A percentile compares a stretch with the other conserved stretches of the same genome.
These are phyloP conservation scores for Myxozyma lipomycoides DNA, from an alignment of 805 yeast species.

Conservation along the genomic window DNA sequence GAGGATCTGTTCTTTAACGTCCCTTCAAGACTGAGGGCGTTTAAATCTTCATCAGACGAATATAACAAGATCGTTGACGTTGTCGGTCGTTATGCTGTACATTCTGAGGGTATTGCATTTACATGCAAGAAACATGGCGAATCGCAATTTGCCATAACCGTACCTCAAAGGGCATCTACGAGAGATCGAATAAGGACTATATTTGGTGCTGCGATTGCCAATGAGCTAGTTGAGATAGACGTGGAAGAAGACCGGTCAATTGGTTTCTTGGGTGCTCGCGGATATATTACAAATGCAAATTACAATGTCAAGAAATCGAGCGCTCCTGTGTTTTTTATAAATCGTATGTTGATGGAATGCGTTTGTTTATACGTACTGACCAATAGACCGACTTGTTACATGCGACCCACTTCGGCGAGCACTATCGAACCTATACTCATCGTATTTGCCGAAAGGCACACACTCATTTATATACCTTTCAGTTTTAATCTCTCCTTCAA, in stretches of 20 bases:
- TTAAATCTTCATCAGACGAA: slow-evolving; percentile 68
- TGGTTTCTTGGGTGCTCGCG: slow-evolving; percentile 55
- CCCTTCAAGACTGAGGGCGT: slow-evolving; percentile 68
- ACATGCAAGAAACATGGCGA: slow-evolving; percentile 79
- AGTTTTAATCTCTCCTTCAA: slow-evolving; percentile 59
- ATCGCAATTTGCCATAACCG: slow-evolving; percentile 58
- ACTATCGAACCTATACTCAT: slow-evolving; percentile 54
- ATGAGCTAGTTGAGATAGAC: slow-evolving; percentile 53
- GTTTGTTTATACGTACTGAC: not conserved
- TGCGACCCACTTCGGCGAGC: slow-evolving; percentile 79
- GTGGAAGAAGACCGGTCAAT: slow-evolving; percentile 37
- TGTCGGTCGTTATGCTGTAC: slow-evolving; percentile 77
- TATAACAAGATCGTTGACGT: slow-evolving; percentile 74
- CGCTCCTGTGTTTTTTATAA: slow-evolving; percentile 77
- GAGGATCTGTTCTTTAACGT: slow-evolving; percentile 88
- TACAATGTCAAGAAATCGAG: slow-evolving; percentile 61
- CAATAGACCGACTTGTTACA: slow-evolving; percentile 58
- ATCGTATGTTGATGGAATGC: slow-evolving; percentile 37
- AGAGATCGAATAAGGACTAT: slow-evolving; percentile 70
- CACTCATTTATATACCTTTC: slow-evolving; percentile 75
- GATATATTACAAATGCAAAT: slow-evolving; percentile 68
- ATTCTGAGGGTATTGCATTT: slow-evolving; percentile 64
- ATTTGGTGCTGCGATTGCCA: slow-evolving; percentile 66
- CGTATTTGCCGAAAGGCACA: slow-evolving; percentile 71
- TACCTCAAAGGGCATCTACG: slow-evolving; percentile 48